These are phyloP conservation scores for Pythium dissotocum DNA, from an alignment of 352 stramenopile species.

Conservation along the genomic window DNA sequence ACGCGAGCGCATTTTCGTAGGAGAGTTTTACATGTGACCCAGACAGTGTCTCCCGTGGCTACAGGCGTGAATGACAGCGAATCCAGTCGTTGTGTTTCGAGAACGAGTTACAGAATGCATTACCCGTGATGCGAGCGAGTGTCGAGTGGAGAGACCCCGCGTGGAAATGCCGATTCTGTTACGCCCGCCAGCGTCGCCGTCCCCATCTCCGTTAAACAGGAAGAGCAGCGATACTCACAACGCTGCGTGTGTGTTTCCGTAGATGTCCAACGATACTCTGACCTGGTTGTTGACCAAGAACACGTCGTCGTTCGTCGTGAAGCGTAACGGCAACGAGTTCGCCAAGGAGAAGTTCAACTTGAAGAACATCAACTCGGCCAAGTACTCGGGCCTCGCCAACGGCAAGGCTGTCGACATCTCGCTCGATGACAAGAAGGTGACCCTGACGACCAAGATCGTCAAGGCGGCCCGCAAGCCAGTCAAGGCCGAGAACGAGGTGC, in stretches of 20 bases:
- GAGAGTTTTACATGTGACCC: background rate
- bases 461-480: constrained; percentile 71
- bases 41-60: background rate
- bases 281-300: constrained; percentile 97
- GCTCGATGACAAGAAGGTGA: constrained; percentile 87
- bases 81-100: background rate
- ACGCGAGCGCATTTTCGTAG: background rate
- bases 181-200: background rate
- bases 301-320: constrained; percentile 96
- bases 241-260: constrained; percentile 4
- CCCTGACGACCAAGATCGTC: constrained; percentile 79
- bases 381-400: constrained; percentile 96
- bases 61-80: background rate
- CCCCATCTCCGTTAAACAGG: background rate
- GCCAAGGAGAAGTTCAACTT: constrained; percentile 96
- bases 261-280: constrained; percentile 93
- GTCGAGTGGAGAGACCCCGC: background rate
- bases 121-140: background rate
- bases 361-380: constrained; percentile 93
- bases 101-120: background rate
- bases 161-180: background rate
- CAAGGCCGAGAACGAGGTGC: constrained; percentile 73
- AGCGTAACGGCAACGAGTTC: constrained; percentile 91
- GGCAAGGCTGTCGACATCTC: constrained; percentile 92
- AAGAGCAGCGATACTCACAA: constrained; percentile 16